These are phyloP conservation scores for Fusarium longipes DNA, from an alignment of 2,329 filamentous ascomycete genomes.

Conservation along the genomic window DNA sequence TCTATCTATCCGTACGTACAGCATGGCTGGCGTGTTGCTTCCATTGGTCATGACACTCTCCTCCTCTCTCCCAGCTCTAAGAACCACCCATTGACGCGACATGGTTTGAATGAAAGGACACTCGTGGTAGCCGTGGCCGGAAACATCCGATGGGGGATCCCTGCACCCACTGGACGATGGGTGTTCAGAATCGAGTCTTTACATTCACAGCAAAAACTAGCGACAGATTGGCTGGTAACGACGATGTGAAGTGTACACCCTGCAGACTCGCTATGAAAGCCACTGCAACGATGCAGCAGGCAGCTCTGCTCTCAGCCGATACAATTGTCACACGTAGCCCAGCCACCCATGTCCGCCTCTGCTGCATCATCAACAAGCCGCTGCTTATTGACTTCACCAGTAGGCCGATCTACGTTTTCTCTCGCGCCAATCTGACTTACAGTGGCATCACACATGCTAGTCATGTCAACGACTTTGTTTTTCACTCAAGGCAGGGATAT, in stretches of 20 bases:
- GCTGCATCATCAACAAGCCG: conserved; percentile 23
- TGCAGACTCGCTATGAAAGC: conserved; percentile 8
- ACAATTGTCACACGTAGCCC: conserved; percentile 43
- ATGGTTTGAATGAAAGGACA: not conserved
- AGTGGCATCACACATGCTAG: not conserved
- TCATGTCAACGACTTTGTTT: conserved; percentile 10
- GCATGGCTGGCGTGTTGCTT: not conserved
- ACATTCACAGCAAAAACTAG: not conserved
- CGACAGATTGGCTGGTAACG: not conserved
- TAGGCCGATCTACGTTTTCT: conserved; percentile 32
- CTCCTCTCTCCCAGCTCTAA: not conserved
- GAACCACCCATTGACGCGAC: not conserved
- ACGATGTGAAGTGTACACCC: not conserved
- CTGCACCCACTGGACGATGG: conserved; percentile 7
- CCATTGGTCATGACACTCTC: not conserved
- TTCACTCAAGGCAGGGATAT: conserved; percentile 12
- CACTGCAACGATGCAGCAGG: conserved; percentile 34
- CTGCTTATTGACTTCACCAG: conserved; percentile 29
- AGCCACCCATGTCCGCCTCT: conserved; percentile 1
- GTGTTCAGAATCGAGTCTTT: not conserved
- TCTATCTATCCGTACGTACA: not conserved
- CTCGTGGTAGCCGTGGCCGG: not conserved
- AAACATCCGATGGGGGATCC: conserved; percentile 18
- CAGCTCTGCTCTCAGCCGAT: conserved; percentile 40
- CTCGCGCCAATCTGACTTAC: conserved; percentile 5